Evolutionary conservation across 2,329 filamentous ascomycete genomes (phyloP).

Genomic region (Pseudogymnoascus sp.): DNA sequence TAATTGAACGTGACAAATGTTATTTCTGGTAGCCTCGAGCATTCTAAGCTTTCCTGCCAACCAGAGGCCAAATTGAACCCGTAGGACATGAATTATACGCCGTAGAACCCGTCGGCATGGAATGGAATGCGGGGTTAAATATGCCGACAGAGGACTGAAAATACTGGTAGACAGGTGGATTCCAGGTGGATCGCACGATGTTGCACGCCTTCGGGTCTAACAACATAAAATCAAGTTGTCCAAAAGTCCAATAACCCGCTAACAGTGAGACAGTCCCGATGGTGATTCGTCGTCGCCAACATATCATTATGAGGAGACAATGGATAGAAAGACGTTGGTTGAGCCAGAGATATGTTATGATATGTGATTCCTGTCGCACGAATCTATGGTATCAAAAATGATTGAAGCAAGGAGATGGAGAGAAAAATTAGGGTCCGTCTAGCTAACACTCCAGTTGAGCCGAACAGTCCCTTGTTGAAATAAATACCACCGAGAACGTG

Average conservation of each 20-base stretch:
- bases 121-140: background rate
- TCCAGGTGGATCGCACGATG: background rate
- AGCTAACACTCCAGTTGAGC: background rate
- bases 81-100: background rate
- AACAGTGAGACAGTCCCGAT: background rate
- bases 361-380: background rate
- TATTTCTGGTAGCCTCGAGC: background rate
- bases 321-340: background rate
- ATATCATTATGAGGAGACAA: background rate
- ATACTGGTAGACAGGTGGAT: background rate
- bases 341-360: background rate
- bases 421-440: background rate
- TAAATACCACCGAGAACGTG: background rate
- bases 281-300: background rate
- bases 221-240: background rate
- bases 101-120: background rate
- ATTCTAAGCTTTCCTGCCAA: background rate
- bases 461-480: background rate
- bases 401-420: background rate
- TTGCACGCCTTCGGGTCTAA: background rate
- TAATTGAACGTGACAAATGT: background rate
- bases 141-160: background rate
- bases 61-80: background rate
- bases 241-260: background rate
- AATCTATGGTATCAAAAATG: background rate